phyloP scores from a whole-genome alignment of 2,329 filamentous ascomycete species.

The Alternaria dauci region DNA sequence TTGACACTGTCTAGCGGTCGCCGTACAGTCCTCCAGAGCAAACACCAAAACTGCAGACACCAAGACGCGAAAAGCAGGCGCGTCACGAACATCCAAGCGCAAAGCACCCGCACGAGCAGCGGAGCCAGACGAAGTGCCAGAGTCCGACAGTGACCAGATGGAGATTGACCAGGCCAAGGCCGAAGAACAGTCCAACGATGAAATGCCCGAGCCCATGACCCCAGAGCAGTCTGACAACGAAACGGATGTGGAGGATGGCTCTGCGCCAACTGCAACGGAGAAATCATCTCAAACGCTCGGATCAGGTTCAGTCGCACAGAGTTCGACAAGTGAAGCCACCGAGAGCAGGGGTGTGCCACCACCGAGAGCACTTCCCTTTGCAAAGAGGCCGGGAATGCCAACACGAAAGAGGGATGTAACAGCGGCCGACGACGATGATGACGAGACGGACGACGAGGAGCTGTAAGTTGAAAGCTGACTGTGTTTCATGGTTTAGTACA shows the following conservation, averaged over 20 bases:
- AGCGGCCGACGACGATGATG: slow-evolving; percentile 31
- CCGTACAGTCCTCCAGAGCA: slow-evolving; percentile 38
- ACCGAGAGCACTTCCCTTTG: slow-evolving; percentile 48
- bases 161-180: slow-evolving; percentile 41
- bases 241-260: slow-evolving; percentile 46
- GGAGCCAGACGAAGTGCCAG: slow-evolving; percentile 31
- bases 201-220: slow-evolving; percentile 36
- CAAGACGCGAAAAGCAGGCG: slow-evolving; percentile 41
- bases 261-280: slow-evolving; percentile 16
- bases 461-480: slow-evolving; percentile 22
- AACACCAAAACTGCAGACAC: slow-evolving; percentile 33
- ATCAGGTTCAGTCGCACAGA: slow-evolving; percentile 8
- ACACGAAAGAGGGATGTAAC: not conserved
- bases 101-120: slow-evolving; percentile 41
- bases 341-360: slow-evolving; percentile 38
- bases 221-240: slow-evolving; percentile 49
- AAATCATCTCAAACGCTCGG: slow-evolving; percentile 30
- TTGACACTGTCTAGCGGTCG: slow-evolving; percentile 29
- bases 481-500: not conserved
- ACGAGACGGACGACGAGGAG: slow-evolving; percentile 52
- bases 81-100: slow-evolving; percentile 48
- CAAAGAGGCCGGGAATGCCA: slow-evolving; percentile 11
- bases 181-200: slow-evolving; percentile 39
- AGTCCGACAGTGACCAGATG: slow-evolving; percentile 45
- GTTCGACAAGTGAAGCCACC: not conserved